Base-by-base conservation (phyloP, 805 yeast species). In the Candida ortonii region DNA sequence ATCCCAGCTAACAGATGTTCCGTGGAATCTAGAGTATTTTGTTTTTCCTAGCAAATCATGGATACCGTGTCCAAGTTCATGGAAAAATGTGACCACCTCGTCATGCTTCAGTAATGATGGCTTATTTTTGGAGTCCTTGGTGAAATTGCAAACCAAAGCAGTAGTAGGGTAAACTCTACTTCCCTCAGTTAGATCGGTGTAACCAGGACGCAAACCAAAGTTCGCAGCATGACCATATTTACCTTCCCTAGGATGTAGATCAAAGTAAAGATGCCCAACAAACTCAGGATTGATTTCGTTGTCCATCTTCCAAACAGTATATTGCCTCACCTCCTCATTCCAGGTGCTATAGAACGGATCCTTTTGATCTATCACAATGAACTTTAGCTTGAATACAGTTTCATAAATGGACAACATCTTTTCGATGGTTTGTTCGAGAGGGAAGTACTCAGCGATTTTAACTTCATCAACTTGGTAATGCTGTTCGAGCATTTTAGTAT, bases 211-310 rank as follows among this genome's bases (percentile, higher is more conserved):
- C 31, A 84, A 57, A 12, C 80, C 80, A 53, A 86, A 85, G 55
- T 82, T 82, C 6, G 95, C 95, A 27, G 95, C 95, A 57, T 86
- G 95, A 2, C 88, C 84, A 61, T 84, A 86, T 58, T 86, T 86
- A 49, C 90, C 90, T 37, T 79, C 82, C 53, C 95, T 73, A 45
- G 95, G 94, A 57, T 84, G 89, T 51, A 85, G 63, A 57, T 86
- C 95, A 43, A 86, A 76, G 59, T 78, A 82, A 28, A 86, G 61
- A 75, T 84, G 81, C 19, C 95, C 95, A 39, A 76, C 71, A 61
- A 86, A 85, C 40, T 67, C 71, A 11, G 79, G 78, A 1, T 48
- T 44, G n/a, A 55, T 47, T 18, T 55, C 53, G 25, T 68, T 57
- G 46, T 80, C 85, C 50, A 72, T 62, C 43, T 72, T 70, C 80